Evolutionary conservation across 2,329 filamentous ascomycete genomes (phyloP), one percentile per base, ranked within the genome.

Genomic region (Colletotrichum lini): DNA sequence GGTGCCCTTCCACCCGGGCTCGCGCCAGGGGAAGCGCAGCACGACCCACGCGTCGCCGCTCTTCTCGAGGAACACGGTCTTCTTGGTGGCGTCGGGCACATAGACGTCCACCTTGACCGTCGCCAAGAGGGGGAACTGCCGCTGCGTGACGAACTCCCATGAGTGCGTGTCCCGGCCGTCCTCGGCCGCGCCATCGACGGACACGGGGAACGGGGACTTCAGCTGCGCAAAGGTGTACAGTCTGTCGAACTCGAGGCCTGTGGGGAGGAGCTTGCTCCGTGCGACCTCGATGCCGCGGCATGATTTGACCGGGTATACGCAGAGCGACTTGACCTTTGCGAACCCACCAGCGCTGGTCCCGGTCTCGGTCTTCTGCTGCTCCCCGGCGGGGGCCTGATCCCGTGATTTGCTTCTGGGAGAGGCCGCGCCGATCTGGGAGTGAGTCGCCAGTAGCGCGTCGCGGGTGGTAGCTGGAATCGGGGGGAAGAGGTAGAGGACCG

Each of bases 241-340:
- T 7, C 94, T 90, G 81, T 98, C 95, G 80, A 92, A 93, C 78
- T 92, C 88, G 67, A 97, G 85, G 2, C 95, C 94, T 2, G 89
- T 89, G 7, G 89, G 84, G 56, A 94, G 82, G 18, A 96, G 86
- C 65, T 89, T 87, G 71, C 89, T 89, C 72, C 86, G 83, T 62
- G 88, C 82, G 57, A 98, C 81, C 81, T 96, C 94, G 65, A 97
- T 90, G 38, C 92, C 93, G 67, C 84, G 85, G 79, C 94, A 97
- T 67, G 93, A 94, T 82, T 97, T 96, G 79, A 98, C 83, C 0
- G 95, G 95, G 80, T 96, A 96, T 71, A 95, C 88, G 82, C 91
- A 92, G 62, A 97, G 84, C 66, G 92, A 93, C 79, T 94, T 81
- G 62, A 88, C 79, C 73, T 13, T 56, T 18, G 30, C 54, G 77